These are phyloP conservation scores for Aspergillus sclerotiicarbonarius DNA, from an alignment of 495 filamentous ascomycete genomes.

Conservation along the genomic window DNA sequence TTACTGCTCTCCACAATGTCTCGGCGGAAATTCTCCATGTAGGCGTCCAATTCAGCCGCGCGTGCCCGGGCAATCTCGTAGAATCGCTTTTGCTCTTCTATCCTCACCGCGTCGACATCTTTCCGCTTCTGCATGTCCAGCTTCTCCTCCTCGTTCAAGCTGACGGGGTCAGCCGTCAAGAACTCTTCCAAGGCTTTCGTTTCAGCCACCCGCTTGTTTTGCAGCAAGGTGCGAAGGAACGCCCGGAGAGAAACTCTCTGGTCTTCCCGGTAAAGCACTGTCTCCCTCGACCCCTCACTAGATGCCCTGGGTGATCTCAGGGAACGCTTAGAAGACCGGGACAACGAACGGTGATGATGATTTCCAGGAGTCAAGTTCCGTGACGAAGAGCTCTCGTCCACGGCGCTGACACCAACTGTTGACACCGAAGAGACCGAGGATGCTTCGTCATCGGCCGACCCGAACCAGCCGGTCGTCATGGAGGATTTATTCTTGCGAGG, in stretches of 20 bases:
- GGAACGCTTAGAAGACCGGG: slow-evolving; percentile 36
- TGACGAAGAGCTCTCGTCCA: slow-evolving; percentile 35
- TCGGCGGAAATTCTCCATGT: slow-evolving; percentile 85
- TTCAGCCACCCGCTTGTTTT: slow-evolving; percentile 77
- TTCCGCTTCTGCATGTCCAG: slow-evolving; percentile 77
- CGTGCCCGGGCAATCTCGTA: slow-evolving; percentile 92
- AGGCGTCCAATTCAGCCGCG: slow-evolving; percentile 89
- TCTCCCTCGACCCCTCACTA: slow-evolving; percentile 38
- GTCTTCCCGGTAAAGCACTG: slow-evolving; percentile 78
- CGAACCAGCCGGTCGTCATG: slow-evolving; percentile 54
- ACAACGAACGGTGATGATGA: slow-evolving; percentile 33
- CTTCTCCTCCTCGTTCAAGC: slow-evolving; percentile 74
- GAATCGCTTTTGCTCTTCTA: slow-evolving; percentile 89
- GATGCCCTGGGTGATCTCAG: slow-evolving; percentile 51
- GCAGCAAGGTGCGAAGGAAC: slow-evolving; percentile 78
- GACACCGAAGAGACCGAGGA: slow-evolving; percentile 75
- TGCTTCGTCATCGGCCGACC: slow-evolving; percentile 64
- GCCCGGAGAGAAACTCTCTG: slow-evolving; percentile 90
- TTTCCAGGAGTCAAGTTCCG: slow-evolving; percentile 25
- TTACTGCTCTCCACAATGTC: slow-evolving; percentile 76
- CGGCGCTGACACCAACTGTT: slow-evolving; percentile 47
- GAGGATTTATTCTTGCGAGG: slow-evolving; percentile 87
- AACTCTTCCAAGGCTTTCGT: slow-evolving; percentile 83
- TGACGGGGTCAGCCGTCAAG: slow-evolving; percentile 65
- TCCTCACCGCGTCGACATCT: slow-evolving; percentile 77